Evolutionary conservation across 176 grass and related monocot genomes (phyloP).

Genomic region (Ensete glaucum): DNA sequence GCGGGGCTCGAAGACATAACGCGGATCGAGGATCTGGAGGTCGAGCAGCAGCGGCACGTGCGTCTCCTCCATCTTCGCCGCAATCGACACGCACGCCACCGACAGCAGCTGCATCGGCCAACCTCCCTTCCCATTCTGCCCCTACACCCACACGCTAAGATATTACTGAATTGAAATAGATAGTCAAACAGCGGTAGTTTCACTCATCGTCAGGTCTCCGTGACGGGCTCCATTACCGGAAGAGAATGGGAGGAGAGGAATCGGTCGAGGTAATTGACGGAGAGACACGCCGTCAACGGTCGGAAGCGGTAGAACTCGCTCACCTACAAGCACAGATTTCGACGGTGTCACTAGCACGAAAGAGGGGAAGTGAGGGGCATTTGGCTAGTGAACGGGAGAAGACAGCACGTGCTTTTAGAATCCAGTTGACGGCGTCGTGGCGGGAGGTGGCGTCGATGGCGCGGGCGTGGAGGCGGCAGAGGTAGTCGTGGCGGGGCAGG

Average conservation of each 20-base stretch:
- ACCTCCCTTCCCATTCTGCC: slow-evolving; percentile 8
- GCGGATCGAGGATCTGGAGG: slow-evolving; percentile 29
- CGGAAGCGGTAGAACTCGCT: slow-evolving; percentile 34
- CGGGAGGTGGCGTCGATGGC: slow-evolving; percentile 29
- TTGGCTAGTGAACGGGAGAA: neutral
- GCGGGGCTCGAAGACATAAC: slow-evolving; percentile 31
- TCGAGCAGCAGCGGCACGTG: slow-evolving; percentile 27
- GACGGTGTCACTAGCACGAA: neutral
- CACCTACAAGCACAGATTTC: neutral
- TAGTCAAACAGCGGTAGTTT: neutral
- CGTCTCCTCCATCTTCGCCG: slow-evolving; percentile 50
- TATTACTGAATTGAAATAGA: neutral
- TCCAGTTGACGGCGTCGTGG: slow-evolving; percentile 35
- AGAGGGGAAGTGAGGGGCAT: neutral
- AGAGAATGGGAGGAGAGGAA: slow-evolving; percentile 35
- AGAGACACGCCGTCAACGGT: slow-evolving; percentile 33
- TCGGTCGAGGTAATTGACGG: slow-evolving; percentile 41
- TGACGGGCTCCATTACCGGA: slow-evolving; percentile 18
- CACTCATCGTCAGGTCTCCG: neutral
- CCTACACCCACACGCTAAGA: neutral
- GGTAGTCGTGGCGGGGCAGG: slow-evolving; percentile 30
- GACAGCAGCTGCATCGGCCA: slow-evolving; percentile 50
- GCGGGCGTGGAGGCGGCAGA: slow-evolving; percentile 21
- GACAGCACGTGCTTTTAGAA: slow-evolving; percentile 20
- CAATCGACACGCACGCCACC: slow-evolving; percentile 38